Conservation (phyloP, 768 basidiomycete species). For the Phylloporus rhodoxanthus region DNA sequence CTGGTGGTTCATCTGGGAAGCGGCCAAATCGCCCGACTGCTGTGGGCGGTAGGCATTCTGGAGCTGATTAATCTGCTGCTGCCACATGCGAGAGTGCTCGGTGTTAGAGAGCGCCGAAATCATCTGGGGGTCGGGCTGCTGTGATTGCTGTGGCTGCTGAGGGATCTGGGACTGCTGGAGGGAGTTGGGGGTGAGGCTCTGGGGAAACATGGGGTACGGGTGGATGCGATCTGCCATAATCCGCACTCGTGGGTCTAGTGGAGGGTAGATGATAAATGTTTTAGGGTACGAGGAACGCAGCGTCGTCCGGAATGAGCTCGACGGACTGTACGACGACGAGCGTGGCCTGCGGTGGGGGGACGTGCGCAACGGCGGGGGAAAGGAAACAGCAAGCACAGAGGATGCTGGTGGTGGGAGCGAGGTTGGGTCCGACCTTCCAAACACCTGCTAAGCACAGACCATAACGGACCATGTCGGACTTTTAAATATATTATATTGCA, state of each 20-base stretch:
- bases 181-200: slow-evolving; percentile 41
- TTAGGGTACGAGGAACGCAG: slow-evolving; percentile 24
- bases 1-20: slow-evolving; percentile 41
- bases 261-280: slow-evolving; percentile 27
- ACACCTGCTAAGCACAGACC: slow-evolving; percentile 36
- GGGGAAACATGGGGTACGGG: slow-evolving; percentile 50
- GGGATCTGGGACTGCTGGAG: slow-evolving; percentile 39
- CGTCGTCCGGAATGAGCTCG: slow-evolving; percentile 20
- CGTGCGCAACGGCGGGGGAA: slow-evolving; percentile 46
- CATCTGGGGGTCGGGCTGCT: slow-evolving; percentile 35
- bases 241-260: slow-evolving; percentile 26
- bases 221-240: slow-evolving; percentile 60
- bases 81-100: slow-evolving; percentile 54
- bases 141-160: slow-evolving; percentile 42
- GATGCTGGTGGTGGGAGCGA: slow-evolving; percentile 56
- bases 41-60: slow-evolving; percentile 41
- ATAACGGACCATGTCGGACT: slow-evolving; percentile 32
- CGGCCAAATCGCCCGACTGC: slow-evolving; percentile 36
- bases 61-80: slow-evolving; percentile 51
- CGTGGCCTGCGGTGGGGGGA: slow-evolving; percentile 26
- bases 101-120: slow-evolving; percentile 39
- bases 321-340: slow-evolving; percentile 21
- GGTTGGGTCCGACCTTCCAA: slow-evolving; percentile 43
- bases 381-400: slow-evolving; percentile 30
- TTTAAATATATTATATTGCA: slow-evolving; percentile 24